phyloP scores from a whole-genome alignment of 164 flowering plant species.

The Chimonanthus salicifolius region DNA sequence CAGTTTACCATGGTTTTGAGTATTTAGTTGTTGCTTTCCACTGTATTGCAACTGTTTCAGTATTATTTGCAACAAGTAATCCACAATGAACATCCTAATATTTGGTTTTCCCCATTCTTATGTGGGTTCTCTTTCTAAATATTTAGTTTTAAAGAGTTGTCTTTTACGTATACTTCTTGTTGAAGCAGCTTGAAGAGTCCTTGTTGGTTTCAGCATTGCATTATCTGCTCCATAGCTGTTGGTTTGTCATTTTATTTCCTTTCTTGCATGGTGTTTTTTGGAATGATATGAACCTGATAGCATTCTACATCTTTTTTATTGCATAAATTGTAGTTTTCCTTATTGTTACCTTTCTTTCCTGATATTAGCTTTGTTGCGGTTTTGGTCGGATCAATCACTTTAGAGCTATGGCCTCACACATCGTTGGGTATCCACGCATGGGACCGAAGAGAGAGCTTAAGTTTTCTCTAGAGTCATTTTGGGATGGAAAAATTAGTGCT shows the following conservation, averaged over 20 bases:
- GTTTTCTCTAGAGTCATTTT: conserved; percentile 23
- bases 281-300: not conserved
- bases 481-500: conserved; percentile 19
- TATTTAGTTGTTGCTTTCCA: not conserved
- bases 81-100: not conserved
- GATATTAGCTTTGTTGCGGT: conserved; percentile 2
- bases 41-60: not conserved
- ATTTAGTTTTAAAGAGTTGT: not conserved
- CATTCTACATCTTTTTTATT: no score
- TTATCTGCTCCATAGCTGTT: not conserved
- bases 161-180: not conserved
- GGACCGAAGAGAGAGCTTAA: conserved; percentile 29
- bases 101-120: not conserved
- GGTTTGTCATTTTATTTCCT: not conserved
- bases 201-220: not conserved
- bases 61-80: not conserved
- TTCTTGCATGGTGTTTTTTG: not conserved
- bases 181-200: not conserved
- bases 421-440: conserved; percentile 26
- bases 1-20: not conserved
- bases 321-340: not conserved
- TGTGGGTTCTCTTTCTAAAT: no score
- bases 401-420: conserved; percentile 27
- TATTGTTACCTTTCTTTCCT: not conserved
- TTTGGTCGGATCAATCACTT: conserved; percentile 4